Evolutionary conservation across 495 filamentous ascomycete species (phyloP), one percentile per base, ranked within the genome.

Genomic region (Friedmanniomyces simplex): DNA sequence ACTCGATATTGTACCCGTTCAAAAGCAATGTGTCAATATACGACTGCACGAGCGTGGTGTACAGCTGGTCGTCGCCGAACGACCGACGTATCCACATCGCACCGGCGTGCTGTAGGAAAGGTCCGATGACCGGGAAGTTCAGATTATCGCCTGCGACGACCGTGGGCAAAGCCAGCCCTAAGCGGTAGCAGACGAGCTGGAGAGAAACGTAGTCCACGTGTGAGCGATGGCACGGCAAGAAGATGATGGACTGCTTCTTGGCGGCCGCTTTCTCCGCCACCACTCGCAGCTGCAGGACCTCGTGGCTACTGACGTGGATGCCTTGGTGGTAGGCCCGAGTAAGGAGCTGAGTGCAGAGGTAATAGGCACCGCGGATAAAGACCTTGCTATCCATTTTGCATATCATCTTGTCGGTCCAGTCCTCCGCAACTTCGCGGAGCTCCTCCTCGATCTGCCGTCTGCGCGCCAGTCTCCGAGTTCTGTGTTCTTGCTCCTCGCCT

Each of bases 331-430:
- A 98, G 13, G 91, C 90, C 56, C 93, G 78, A 13, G 90, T 90
- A 55, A 96, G 74, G 39, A 96, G 77, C 69, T 97, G 91, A 10
- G 90, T 91, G 59, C 77, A 77, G 48, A 95, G 61, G 71, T 95
- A 97, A 68, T 97, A 97, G 50, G 93, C 91, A 16, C 85, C 81
- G 24, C 93, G 74, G 62, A 98, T 96, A 64, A 97, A 96, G 25
- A 78, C 75, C 67, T 91, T 95, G 73, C 86, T 94, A 73, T 98
- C 93, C 75, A 96, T 91, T 71, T 97, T 98, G 79, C 93, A 96
- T 54, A 97, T 96, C 93, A 97, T 98, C 48, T 85, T 82, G 64
- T 95, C 87, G 56, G 89, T 86, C 76, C 91, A 82, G 45, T 82
- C 79, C 58, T 93, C 85, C 24, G 87, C 86, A 2, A 93, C 89